phyloP scores from a whole-genome alignment of 495 filamentous ascomycete genomes.

The Aspergillus avenaceus region DNA sequence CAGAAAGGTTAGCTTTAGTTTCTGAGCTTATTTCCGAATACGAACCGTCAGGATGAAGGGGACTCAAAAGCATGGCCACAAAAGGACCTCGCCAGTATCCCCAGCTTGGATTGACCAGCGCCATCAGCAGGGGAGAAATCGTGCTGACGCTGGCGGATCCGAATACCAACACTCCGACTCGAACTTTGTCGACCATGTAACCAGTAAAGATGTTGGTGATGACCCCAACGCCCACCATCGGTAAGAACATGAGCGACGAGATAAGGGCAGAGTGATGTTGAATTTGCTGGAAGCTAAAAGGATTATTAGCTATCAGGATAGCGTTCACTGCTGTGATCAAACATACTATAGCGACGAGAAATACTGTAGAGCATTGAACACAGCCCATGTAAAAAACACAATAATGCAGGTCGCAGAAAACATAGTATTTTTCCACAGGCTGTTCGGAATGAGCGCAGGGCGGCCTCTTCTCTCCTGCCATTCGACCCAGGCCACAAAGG shows the following conservation, averaged over 20 bases:
- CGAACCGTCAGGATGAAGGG: conserved; percentile 42
- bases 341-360: background rate
- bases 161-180: background rate
- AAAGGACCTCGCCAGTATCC: conserved; percentile 25
- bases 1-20: background rate
- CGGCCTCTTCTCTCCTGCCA: background rate
- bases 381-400: background rate
- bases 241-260: background rate
- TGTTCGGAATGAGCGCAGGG: background rate
- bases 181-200: background rate
- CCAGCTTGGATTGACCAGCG: conserved; percentile 10
- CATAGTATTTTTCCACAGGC: background rate
- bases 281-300: background rate
- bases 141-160: background rate
- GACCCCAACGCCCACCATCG: background rate
- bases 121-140: conserved; percentile 26
- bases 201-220: background rate
- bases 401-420: background rate
- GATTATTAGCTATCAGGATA: background rate
- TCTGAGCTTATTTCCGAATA: too few relatives aligned
- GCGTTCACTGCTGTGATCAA: background rate
- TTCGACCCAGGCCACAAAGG: background rate
- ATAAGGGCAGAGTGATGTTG: background rate
- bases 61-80: conserved; percentile 18
- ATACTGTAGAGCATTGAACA: background rate